Evolutionary conservation across 352 stramenopile genomes (phyloP).

Genomic region (Globisporangium alternatum): DNA sequence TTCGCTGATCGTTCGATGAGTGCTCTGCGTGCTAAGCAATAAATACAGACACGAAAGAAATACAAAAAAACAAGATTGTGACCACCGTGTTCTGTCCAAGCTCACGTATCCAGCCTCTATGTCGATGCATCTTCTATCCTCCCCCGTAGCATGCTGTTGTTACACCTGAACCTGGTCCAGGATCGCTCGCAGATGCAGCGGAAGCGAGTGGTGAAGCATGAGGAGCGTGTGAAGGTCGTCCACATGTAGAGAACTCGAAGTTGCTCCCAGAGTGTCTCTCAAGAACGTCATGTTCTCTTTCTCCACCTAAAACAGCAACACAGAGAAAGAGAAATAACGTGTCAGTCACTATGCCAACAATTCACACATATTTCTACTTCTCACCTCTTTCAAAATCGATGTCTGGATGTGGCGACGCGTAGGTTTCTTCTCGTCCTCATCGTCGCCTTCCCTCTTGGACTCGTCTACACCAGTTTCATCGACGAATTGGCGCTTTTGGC

Average conservation of each 20-base stretch:
- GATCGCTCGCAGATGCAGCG: conserved; percentile 34
- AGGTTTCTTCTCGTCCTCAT: conserved; percentile 13
- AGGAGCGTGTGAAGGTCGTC: conserved; percentile 68
- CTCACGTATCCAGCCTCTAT: not conserved
- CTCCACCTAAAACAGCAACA: conserved; percentile 46
- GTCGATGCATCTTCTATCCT: not conserved
- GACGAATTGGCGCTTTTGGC: conserved; percentile 31
- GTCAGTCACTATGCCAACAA: not conserved
- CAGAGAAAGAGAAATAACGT: conserved; percentile 6
- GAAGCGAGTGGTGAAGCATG: conserved; percentile 45
- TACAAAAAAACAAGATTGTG: not conserved
- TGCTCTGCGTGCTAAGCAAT: conserved; percentile 13
- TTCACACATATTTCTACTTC: not conserved
- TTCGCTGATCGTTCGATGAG: conserved; percentile 6
- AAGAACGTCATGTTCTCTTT: conserved; percentile 62
- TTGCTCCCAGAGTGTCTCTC: conserved; percentile 38
- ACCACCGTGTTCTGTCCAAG: conserved; percentile 1
- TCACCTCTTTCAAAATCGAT: conserved; percentile 60
- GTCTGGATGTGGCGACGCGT: conserved; percentile 28
- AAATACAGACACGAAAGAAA: conserved; percentile 1
- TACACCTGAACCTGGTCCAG: conserved; percentile 23
- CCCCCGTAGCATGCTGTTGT: not conserved
- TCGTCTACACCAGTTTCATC: conserved; percentile 32
- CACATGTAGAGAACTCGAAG: conserved; percentile 53
- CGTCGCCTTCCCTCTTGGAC: conserved; percentile 2